Conservation (phyloP, 2,329 filamentous ascomycete species). For the Stagonosporopsis tanaceti region DNA sequence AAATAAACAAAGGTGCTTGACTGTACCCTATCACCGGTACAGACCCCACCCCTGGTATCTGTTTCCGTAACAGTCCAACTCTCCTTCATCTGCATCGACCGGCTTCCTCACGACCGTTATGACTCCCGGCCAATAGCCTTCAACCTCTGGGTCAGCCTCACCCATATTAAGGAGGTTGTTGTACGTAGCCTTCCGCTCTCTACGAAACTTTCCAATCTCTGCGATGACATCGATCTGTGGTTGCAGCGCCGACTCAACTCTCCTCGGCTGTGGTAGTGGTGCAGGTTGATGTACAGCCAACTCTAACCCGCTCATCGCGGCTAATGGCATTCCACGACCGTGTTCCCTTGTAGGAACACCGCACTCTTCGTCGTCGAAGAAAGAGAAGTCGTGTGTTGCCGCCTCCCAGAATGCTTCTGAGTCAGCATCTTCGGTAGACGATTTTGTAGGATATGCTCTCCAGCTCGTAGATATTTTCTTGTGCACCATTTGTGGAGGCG, state of each 20-base stretch:
- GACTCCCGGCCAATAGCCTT: conserved; percentile 67
- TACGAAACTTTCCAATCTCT: conserved; percentile 63
- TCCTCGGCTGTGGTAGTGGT: conserved; percentile 15
- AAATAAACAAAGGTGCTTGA: too few relatives aligned
- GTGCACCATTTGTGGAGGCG: conserved; percentile 30
- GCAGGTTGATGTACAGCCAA: conserved; percentile 30
- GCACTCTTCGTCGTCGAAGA: conserved; percentile 67
- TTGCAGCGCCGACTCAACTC: conserved; percentile 19
- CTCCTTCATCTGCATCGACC: conserved; percentile 51
- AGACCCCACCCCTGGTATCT: conserved; percentile 62
- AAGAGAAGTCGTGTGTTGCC: conserved; percentile 67
- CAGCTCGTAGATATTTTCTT: conserved; percentile 55
- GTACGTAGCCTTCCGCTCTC: conserved; percentile 60
- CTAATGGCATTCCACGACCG: conserved; percentile 55
- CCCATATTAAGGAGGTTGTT: conserved; percentile 47
- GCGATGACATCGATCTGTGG: conserved; percentile 58
- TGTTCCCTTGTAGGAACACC: conserved; percentile 57
- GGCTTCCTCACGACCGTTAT: conserved; percentile 63
- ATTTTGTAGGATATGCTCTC: conserved; percentile 57
- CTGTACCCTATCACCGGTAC: conserved; percentile 52
- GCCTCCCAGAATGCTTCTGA: conserved; percentile 67
- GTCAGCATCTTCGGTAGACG: conserved; percentile 66
- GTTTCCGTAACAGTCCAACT: conserved; percentile 61
- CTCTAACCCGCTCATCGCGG: conserved; percentile 56
- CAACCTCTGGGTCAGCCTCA: conserved; percentile 50